A percentile compares a stretch with the other conserved stretches of the same genome.
Conservation (phyloP, 768 basidiomycete species). For the Krasilnikovozyma curviuscula region DNA sequence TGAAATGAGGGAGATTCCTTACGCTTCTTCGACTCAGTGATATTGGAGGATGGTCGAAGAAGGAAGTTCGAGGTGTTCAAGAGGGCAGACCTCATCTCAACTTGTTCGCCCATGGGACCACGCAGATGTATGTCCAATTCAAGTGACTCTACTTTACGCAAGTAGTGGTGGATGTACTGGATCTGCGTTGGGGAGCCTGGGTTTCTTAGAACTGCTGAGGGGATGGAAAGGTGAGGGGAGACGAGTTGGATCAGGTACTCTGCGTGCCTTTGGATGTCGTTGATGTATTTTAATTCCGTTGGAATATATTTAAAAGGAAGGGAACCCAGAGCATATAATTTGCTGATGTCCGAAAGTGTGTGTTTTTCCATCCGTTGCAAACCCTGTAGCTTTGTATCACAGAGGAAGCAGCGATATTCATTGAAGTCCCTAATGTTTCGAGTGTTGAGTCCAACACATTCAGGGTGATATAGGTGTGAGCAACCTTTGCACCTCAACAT, state of each 20-base stretch:
- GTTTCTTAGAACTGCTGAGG: slow-evolving; percentile 9
- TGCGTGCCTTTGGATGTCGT: slow-evolving; percentile 8
- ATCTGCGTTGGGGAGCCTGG: slow-evolving; percentile 5
- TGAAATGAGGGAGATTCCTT: neutral
- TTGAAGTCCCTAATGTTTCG: slow-evolving; percentile 11
- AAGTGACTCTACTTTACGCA: slow-evolving; percentile 16
- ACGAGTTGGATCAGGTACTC: slow-evolving; percentile 13
- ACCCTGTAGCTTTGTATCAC: slow-evolving; percentile 8
- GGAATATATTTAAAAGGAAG: slow-evolving; percentile 18
- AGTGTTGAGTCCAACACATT: slow-evolving; percentile 17
- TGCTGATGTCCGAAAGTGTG: slow-evolving; percentile 6
- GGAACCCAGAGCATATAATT: slow-evolving; percentile 14
- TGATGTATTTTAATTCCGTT: slow-evolving; percentile 12
- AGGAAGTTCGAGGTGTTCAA: slow-evolving; percentile 6
- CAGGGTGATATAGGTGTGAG: slow-evolving; percentile 21
- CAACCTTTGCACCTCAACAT: slow-evolving; percentile 22
- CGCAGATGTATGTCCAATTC: slow-evolving; percentile 2
- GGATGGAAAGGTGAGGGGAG: slow-evolving; percentile 8
- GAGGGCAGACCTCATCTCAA: slow-evolving; percentile 6
- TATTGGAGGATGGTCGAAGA: slow-evolving; percentile 1
- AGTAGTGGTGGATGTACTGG: slow-evolving; percentile 13
- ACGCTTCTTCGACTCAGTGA: neutral
- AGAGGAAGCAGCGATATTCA: neutral
- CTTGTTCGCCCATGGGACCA: slow-evolving; percentile 2
- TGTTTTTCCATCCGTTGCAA: slow-evolving; percentile 5